Evolutionary conservation across 805 yeast genomes (phyloP), one percentile per base, ranked within the genome.

Genomic region (Cyberlindnera petersonii): DNA sequence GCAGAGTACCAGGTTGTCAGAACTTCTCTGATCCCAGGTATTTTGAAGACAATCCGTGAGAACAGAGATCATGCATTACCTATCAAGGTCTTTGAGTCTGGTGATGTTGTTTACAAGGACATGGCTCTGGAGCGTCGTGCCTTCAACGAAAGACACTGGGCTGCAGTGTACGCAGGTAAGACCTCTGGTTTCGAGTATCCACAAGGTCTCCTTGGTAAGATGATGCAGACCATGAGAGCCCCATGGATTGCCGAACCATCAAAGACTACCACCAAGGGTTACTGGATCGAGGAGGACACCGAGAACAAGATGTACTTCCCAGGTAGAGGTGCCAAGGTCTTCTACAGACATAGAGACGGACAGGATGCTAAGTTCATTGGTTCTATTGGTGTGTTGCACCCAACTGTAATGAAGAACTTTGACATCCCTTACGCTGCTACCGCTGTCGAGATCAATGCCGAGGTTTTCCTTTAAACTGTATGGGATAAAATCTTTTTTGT

Each of bases 1-100:
- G 64, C 79, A 36, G 99, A 93, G 68, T 93, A 91, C 65, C 96
- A 93, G 71, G 98, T 93, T 45, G 98, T 93, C 20, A 84, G 98
- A 74, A 93, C 98, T 14, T 77, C 95, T 20, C 72, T 93, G 53
- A 70, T 91, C 43, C 97, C 98, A 33, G 99, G 99, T 51, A 74
- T 93, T 42, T 77, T 93, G 60, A 93, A 93, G 67, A 93, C 98
- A 19, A 81, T 93, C 50, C 82, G 86, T 61, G 98, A 94, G 69
- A 93, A 93, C 71, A 84, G 96, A 70, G 85, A 88, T 63, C 98
- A 94, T 64, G 73, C 95, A 3, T 74, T 93, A 58, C 99, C 99
- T 33, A 85, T 94, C 59, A 82, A 79, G 64, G 96, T 94, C 43
- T 93, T 93, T 52, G 99, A 93, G 71, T 71, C 86, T 50, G 97